phyloP scores from a whole-genome alignment of 768 basidiomycete genomes.

The Termitomyces sp. region DNA sequence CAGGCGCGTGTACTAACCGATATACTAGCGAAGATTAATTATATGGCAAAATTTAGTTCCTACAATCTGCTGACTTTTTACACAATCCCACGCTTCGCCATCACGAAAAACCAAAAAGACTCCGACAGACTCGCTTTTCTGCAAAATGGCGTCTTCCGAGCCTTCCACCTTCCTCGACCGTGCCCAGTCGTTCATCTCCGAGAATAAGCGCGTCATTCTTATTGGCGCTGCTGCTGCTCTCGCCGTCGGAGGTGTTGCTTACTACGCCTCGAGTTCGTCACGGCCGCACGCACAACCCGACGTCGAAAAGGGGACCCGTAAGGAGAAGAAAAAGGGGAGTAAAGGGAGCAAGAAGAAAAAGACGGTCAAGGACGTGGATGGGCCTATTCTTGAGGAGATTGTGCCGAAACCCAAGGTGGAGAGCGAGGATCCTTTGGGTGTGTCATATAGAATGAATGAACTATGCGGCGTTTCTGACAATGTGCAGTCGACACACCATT shows the following conservation, averaged over 20 bases:
- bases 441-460: conserved; percentile 6
- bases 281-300: conserved; percentile 24
- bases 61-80: neutral
- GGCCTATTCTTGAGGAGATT: conserved; percentile 78
- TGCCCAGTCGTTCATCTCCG: conserved; percentile 61
- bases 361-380: conserved; percentile 50
- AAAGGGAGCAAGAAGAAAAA: conserved; percentile 53
- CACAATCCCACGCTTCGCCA: conserved; percentile 2
- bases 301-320: conserved; percentile 42
- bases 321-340: conserved; percentile 38
- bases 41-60: fast-evolving
- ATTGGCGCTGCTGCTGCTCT: conserved; percentile 66
- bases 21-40: conserved; percentile 1
- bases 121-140: neutral
- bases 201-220: conserved; percentile 73
- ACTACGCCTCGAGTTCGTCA: conserved; percentile 61
- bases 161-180: conserved; percentile 44
- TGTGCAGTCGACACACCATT: conserved; percentile 33
- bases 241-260: conserved; percentile 71
- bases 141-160: conserved; percentile 15
- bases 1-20: conserved; percentile 7
- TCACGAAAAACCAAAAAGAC: conserved; percentile 6
- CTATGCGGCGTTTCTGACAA: neutral
- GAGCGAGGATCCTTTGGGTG: conserved; percentile 24
- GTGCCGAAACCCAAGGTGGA: conserved; percentile 33